Conservation (phyloP, 345 rosid genomes). For the Eucalyptus pumila region DNA sequence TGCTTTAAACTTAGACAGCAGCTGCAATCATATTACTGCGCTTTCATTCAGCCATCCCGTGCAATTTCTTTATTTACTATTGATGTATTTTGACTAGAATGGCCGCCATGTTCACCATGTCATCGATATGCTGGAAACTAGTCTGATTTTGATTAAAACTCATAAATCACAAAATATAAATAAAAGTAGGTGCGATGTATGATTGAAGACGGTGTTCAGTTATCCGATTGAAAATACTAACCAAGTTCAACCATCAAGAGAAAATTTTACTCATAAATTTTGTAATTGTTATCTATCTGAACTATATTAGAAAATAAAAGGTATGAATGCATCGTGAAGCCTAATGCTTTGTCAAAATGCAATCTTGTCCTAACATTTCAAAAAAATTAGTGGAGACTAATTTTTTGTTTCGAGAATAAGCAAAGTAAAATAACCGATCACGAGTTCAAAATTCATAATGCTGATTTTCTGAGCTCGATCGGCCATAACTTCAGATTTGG, state of each 20-base stretch:
- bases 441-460: not conserved
- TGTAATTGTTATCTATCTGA: not conserved
- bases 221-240: not conserved
- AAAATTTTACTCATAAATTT: not conserved
- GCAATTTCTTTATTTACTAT: not conserved
- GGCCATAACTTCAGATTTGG: not conserved
- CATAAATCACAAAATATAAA: not conserved
- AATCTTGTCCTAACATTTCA: not conserved
- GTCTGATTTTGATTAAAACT: not conserved
- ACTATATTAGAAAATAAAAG: not conserved
- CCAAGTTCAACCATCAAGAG: not conserved
- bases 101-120: not conserved
- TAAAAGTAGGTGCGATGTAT: not conserved
- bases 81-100: not conserved
- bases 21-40: not conserved
- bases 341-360: not conserved
- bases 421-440: rapidly evolving
- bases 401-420: not conserved
- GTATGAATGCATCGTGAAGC: not conserved
- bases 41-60: not conserved
- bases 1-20: not conserved
- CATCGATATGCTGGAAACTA: not conserved
- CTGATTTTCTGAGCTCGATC: not conserved
- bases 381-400: not conserved
- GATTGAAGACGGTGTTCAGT: not conserved